These are phyloP conservation scores for Claviceps spartinae DNA, from an alignment of 2,329 filamentous ascomycete species.

Conservation along the genomic window DNA sequence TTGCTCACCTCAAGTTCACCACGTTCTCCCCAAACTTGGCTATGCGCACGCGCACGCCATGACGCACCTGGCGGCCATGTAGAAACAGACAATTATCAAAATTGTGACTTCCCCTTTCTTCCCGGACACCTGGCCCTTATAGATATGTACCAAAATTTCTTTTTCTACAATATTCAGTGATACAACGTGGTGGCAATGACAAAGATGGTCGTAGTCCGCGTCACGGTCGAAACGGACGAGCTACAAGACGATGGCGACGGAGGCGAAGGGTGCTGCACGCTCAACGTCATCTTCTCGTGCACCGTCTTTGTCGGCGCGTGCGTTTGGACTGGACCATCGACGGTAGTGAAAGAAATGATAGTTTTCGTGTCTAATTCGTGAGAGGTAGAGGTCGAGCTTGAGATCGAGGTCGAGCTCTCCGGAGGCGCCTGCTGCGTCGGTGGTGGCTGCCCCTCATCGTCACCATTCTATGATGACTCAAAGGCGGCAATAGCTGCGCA, in stretches of 20 bases:
- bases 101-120: background rate
- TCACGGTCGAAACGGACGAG: conserved; percentile 7
- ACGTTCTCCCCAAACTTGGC: background rate
- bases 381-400: too few species aligned
- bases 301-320: background rate
- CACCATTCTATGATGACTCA: conserved; percentile 13
- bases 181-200: conserved; percentile 7
- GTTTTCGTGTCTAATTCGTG: background rate
- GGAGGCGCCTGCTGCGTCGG: background rate
- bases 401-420: background rate
- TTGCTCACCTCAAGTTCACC: background rate
- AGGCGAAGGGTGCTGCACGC: background rate
- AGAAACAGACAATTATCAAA: conserved; percentile 1
- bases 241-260: conserved; percentile 1
- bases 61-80: background rate
- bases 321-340: background rate
- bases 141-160: conserved; percentile 9
- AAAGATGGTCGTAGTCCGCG: conserved; percentile 11
- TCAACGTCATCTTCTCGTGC: background rate
- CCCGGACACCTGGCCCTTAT: background rate
- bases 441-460: conserved; percentile 1
- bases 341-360: background rate
- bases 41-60: background rate
- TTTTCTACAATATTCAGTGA: conserved; percentile 9
- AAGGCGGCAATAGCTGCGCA: conserved; percentile 48